Evolutionary conservation across 2,329 filamentous ascomycete species (phyloP).

Genomic region (Bipolaris oryzae): DNA sequence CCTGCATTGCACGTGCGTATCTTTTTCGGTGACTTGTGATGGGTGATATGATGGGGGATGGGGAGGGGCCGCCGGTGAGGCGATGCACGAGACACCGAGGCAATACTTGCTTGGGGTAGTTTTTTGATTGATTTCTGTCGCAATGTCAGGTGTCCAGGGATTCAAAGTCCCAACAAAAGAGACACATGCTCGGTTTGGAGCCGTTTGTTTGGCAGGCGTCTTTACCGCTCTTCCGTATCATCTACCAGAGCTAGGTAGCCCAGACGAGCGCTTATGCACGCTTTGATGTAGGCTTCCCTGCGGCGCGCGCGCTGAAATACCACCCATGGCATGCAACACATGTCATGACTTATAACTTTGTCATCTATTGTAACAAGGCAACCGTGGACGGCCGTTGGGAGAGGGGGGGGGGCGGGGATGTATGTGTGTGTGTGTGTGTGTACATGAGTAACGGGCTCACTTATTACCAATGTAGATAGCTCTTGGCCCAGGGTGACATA

Average conservation of each 20-base stretch:
- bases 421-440: too few species aligned
- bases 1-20: slow-evolving; percentile 3
- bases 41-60: not conserved
- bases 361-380: not conserved
- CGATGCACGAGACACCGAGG: slow-evolving; percentile 13
- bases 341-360: slow-evolving; percentile 17
- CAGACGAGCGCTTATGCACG: slow-evolving; percentile 47
- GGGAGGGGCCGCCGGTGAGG: slow-evolving; percentile 18
- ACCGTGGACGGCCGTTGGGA: too few species aligned
- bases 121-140: slow-evolving; percentile 11
- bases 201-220: slow-evolving; percentile 32
- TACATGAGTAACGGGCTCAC: too few species aligned
- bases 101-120: not conserved
- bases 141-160: slow-evolving; percentile 27
- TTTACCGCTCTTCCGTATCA: slow-evolving; percentile 51
- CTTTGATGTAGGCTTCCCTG: slow-evolving; percentile 38
- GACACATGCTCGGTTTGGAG: slow-evolving; percentile 35
- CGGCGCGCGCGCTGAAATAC: slow-evolving; percentile 26
- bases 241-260: slow-evolving; percentile 29
- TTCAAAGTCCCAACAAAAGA: slow-evolving; percentile 37
- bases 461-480: slow-evolving; percentile 21
- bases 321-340: slow-evolving; percentile 38
- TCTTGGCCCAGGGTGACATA: too few species aligned
- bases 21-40: slow-evolving; percentile 15
- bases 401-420: too few species aligned